These are phyloP conservation scores for Dorcoceras hygrometricum DNA, from an alignment of 257 asterid species.

Conservation along the genomic window DNA sequence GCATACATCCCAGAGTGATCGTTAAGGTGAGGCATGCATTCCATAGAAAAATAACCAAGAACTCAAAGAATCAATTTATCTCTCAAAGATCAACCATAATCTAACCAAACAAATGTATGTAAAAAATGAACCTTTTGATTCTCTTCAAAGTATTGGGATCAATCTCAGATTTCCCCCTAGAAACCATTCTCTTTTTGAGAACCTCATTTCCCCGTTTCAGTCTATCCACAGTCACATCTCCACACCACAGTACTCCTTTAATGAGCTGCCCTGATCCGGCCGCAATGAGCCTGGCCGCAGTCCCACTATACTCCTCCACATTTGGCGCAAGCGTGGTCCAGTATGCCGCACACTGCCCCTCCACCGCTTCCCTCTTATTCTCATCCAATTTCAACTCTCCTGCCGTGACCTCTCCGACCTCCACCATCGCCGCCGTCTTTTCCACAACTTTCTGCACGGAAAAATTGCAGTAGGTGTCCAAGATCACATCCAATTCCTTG, in stretches of 20 bases:
- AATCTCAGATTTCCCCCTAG: constrained; percentile 57
- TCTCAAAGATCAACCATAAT: neutral
- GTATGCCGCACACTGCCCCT: constrained; percentile 84
- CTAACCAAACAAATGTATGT: neutral
- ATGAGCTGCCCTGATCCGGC: constrained; percentile 87
- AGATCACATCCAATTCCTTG: constrained; percentile 55
- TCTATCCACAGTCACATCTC: constrained; percentile 83
- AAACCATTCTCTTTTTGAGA: constrained; percentile 62
- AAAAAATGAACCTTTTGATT: constrained; percentile 63
- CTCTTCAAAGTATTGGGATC: constrained; percentile 78
- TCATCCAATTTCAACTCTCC: constrained; percentile 50
- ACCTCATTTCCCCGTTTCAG: constrained; percentile 80
- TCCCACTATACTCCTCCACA: constrained; percentile 91
- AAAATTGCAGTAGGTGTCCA: constrained; percentile 56
- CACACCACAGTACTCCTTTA: constrained; percentile 94
- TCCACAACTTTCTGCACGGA: constrained; percentile 66
- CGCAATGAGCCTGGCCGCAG: constrained; percentile 84
- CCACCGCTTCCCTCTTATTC: constrained; percentile 66
- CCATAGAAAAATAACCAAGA: no score
- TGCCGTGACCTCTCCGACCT: constrained; percentile 46
- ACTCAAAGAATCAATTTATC: no score
- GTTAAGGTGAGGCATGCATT: no score
- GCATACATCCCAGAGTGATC: no score
- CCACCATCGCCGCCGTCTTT: constrained; percentile 41
- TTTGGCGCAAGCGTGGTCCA: constrained; percentile 98